Base-by-base conservation (phyloP, 2,329 filamentous ascomycete genomes). In the Daldinia sp. region DNA sequence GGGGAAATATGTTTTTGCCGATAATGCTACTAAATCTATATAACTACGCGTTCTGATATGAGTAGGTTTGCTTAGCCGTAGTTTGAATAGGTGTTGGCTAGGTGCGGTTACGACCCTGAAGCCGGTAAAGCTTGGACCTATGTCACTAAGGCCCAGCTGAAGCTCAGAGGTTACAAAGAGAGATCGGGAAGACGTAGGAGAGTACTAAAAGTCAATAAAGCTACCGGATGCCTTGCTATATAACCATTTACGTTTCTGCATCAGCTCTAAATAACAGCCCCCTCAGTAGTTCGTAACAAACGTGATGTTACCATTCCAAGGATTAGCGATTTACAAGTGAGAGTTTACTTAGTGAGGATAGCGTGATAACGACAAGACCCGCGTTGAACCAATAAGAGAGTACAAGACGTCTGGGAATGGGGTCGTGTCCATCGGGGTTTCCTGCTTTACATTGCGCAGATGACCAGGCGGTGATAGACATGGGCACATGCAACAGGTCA, bases 391-490 rank as follows among this genome's bases (percentile, higher is more conserved):
- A 67, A 67, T 67, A 30, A 48, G 48, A 60, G n/a, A 11, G 8
- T n/a, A 45, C 37, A 54, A 30, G 25, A 45, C 27, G 25, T 59
- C 55, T 15, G 23, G 19, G 61, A 43, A 64, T 64, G 61, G 64
- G 49, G 58, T 58, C 15, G 25, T 47, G 52, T 47, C 27, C 27
- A 11, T 21, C 48, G 56, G 29, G 58, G 23, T 58, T 50, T 50
- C n/a, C n/a, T 9, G 27, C 17, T 13, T 50, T 39, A 30, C 30
- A 49, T 32, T 39, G 56, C 15, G 55, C 55, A 61, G 57, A 34
- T 64, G 61, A 55, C 60, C 64, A 67, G 51, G 64, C 58, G 64
- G 56, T 45, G 64, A 58, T 58, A 39, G 35, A 3, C 17, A 39
- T 39, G 35, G 52, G 19, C 64, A 66, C 61, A 66, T 64, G 61